Evolutionary conservation across 2,329 filamentous ascomycete genomes (phyloP).

Genomic region (Mariannaea sp.): DNA sequence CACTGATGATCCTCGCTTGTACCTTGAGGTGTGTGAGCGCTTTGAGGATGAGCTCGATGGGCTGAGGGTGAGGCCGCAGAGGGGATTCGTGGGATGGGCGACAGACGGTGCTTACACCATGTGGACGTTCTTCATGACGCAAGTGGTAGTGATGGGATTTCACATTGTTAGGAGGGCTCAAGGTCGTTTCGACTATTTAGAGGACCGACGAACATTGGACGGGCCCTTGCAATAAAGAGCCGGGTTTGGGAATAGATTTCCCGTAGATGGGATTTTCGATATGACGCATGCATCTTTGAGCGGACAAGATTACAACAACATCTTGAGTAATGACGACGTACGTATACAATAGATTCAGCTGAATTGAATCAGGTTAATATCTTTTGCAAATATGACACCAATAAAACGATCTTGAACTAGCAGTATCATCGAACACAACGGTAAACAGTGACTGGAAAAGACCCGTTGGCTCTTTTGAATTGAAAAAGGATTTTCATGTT

Average conservation of each 20-base stretch:
- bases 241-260: neutral
- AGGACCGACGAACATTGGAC: constrained; percentile 27
- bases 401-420: no score
- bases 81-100: constrained; percentile 21
- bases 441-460: no score
- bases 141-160: constrained; percentile 31
- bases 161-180: constrained; percentile 36
- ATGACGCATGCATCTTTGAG: no score
- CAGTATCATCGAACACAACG: no score
- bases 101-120: constrained; percentile 24
- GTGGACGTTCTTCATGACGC: constrained; percentile 24
- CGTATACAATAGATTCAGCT: no score
- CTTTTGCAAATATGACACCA: no score
- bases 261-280: no score
- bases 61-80: constrained; percentile 15
- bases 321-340: no score
- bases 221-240: constrained; percentile 4
- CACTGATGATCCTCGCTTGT: constrained; percentile 79
- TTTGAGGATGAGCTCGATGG: constrained; percentile 44
- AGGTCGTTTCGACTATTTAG: constrained; percentile 38
- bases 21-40: constrained; percentile 61
- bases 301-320: no score
- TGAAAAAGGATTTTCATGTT: no score
- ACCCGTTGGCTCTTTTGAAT: no score
- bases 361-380: neutral